Conservation (phyloP, 2,329 filamentous ascomycete species). For the Xylariaceae sp. region DNA sequence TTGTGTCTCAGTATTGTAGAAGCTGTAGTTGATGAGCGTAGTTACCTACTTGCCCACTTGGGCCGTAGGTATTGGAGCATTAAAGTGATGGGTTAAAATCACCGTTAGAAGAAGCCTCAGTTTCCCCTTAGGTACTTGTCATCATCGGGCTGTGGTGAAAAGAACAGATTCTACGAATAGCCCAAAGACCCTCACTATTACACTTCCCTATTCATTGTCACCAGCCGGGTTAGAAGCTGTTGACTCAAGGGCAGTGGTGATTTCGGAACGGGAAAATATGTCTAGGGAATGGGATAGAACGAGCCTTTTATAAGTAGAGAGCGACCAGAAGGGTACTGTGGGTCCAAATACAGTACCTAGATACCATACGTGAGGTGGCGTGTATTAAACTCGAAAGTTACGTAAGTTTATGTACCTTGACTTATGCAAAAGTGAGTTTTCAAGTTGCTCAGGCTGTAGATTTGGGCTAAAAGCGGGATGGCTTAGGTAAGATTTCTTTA, state of each 20-base stretch:
- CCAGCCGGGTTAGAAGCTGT: conserved; percentile 6
- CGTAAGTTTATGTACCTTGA: too few species aligned
- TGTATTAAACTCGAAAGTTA: too few species aligned
- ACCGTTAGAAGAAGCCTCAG: conserved; percentile 6
- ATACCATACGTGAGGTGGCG: too few species aligned
- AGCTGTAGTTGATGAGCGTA: not conserved
- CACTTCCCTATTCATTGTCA: conserved; percentile 3
- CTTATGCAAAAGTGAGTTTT: too few species aligned
- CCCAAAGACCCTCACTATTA: not conserved
- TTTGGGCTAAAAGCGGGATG: too few species aligned
- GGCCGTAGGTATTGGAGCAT: too few species aligned
- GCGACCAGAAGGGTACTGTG: too few species aligned
- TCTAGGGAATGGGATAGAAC: conserved; percentile 1
- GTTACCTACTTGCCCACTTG: not conserved
- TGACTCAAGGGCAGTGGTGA: conserved; percentile 4
- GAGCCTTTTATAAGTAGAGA: too few species aligned
- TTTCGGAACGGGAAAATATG: conserved; percentile 8
- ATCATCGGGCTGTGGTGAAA: conserved; percentile 3
- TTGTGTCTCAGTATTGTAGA: conserved; percentile 1
- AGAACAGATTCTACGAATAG: conserved; percentile 1
- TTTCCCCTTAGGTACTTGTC: conserved; percentile 9
- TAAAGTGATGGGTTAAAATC: too few species aligned
- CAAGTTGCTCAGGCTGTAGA: too few species aligned
- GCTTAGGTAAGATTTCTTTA: too few species aligned
- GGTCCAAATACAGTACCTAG: too few species aligned